Evolutionary conservation across 257 asterid genomes (phyloP).

Genomic region (Solanum chmielewskii): DNA sequence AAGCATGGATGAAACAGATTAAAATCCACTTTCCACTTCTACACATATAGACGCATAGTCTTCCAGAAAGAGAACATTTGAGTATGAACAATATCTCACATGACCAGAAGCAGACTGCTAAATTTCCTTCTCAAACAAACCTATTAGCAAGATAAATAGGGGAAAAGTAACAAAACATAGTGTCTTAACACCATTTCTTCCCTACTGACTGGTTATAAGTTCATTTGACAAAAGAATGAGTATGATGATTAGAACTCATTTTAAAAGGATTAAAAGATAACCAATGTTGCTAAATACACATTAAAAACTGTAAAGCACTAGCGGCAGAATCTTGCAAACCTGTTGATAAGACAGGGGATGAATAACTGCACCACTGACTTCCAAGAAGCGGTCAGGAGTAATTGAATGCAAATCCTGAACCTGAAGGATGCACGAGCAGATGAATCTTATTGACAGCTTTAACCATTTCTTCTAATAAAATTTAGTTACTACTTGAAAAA

Average conservation of each 20-base stretch:
- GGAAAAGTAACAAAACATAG: neutral
- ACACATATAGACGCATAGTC: neutral
- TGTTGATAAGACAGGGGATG: slow-evolving; percentile 99
- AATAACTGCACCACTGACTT: slow-evolving; percentile 96
- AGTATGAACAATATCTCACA: neutral
- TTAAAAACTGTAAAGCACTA: neutral
- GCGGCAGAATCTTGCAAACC: slow-evolving; percentile 30
- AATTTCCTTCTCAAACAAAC: neutral
- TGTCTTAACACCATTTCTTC: neutral
- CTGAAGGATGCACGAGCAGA: slow-evolving; percentile 33
- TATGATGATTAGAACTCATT: neutral
- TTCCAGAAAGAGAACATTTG: neutral
- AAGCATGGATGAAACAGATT: neutral
- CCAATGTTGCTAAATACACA: neutral
- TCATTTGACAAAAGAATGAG: neutral
- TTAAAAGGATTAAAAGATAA: neutral
- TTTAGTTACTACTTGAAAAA: neutral
- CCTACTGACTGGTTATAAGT: neutral
- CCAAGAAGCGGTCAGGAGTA: slow-evolving; percentile 88
- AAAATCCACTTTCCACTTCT: neutral
- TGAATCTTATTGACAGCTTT: neutral
- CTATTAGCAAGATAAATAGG: neutral
- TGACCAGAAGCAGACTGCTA: neutral
- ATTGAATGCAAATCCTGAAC: slow-evolving; percentile 91
- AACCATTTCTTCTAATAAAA: neutral